Evolutionary conservation across 441 rosid species (phyloP).

Genomic region (Biscutella laevigata): DNA sequence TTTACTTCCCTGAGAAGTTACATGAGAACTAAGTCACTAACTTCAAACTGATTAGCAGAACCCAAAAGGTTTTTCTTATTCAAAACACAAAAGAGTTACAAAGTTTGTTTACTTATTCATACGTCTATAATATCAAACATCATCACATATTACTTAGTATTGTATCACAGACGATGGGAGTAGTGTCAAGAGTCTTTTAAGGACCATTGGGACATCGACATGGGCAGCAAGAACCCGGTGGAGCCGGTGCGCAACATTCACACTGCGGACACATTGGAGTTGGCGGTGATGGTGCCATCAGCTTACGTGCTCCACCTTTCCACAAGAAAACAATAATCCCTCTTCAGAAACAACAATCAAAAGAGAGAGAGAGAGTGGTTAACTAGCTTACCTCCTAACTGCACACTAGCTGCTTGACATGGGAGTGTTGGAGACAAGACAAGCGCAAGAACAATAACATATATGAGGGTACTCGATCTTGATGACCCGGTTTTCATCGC

Average conservation of each 20-base stretch:
- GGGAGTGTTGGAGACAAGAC: constrained; percentile 21
- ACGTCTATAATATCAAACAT: not conserved
- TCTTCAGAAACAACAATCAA: not conserved
- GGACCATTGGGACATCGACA: constrained; percentile 21
- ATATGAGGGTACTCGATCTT: not conserved
- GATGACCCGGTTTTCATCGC: constrained; percentile 14
- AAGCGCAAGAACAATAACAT: constrained; percentile 13
- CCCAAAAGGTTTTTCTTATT: no score
- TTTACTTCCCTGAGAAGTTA: no score
- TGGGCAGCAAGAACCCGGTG: constrained; percentile 25
- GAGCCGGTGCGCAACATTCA: constrained; percentile 25
- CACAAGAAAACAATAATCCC: not conserved
- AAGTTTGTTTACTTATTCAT: not conserved
- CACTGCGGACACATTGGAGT: constrained; percentile 24
- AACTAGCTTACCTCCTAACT: constrained; percentile 13
- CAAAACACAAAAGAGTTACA: no score
- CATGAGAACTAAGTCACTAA: no score
- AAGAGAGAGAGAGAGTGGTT: not conserved
- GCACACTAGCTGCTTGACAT: constrained; percentile 18
- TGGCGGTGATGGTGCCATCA: constrained; percentile 28
- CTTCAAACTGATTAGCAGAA: no score
- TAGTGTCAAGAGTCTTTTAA: not conserved
- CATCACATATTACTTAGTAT: not conserved
- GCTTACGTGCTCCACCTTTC: constrained; percentile 26
- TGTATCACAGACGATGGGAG: no score